Conservation (phyloP, 257 asterid species). For the Solanum boliviense region DNA sequence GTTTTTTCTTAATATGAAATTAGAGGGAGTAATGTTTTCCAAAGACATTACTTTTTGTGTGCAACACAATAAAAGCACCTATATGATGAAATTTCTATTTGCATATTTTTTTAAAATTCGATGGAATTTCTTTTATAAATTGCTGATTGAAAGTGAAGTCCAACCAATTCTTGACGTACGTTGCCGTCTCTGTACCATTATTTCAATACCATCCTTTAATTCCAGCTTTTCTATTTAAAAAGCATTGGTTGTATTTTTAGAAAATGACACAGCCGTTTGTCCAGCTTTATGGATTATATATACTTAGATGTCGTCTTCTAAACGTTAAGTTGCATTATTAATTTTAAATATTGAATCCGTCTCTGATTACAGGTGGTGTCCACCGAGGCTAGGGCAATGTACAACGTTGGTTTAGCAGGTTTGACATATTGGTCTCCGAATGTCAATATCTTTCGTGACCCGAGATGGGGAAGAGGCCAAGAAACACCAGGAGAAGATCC, state of each 20-base stretch:
- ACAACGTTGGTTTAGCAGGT: slow-evolving; percentile 72
- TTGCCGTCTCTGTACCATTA: slow-evolving; percentile 15
- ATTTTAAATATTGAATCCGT: not conserved
- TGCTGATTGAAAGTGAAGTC: not conserved
- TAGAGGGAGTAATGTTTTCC: too few species aligned
- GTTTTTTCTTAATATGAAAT: too few species aligned
- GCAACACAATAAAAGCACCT: too few species aligned
- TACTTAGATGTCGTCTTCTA: slow-evolving; percentile 8
- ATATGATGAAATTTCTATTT: not conserved
- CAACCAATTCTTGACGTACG: slow-evolving; percentile 2
- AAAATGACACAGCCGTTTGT: slow-evolving; percentile 14
- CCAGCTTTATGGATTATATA: not conserved
- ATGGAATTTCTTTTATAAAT: not conserved
- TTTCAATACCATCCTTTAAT: not conserved
- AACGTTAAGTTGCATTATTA: slow-evolving; percentile 2
- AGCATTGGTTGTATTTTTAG: not conserved
- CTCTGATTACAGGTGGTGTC: slow-evolving; percentile 52
- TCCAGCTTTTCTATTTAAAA: not conserved
- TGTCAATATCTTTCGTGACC: slow-evolving; percentile 67
- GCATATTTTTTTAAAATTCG: not conserved
- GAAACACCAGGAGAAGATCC: slow-evolving; percentile 45
- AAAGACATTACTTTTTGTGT: too few species aligned
- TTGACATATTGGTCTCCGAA: slow-evolving; percentile 82
- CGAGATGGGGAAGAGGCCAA: slow-evolving; percentile 86
- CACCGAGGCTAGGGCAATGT: slow-evolving; percentile 79